These are phyloP conservation scores for Erodium trifolium DNA, from an alignment of 441 rosid genomes.

Conservation along the genomic window DNA sequence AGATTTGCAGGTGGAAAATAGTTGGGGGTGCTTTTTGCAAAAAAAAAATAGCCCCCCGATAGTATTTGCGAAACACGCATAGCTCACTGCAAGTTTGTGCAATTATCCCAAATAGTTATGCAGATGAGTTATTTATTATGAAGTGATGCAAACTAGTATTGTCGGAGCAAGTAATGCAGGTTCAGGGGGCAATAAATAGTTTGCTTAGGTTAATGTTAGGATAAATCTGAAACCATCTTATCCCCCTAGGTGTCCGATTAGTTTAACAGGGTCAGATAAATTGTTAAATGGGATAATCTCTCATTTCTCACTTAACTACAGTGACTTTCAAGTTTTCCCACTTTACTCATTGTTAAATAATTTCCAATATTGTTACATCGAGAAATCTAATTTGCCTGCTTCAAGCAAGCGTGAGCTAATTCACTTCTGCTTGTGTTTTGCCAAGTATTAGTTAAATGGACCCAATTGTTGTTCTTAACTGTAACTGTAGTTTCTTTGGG, in stretches of 20 bases:
- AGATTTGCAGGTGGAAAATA: too few species aligned
- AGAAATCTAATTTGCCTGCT: not conserved
- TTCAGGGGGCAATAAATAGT: constrained; percentile 5
- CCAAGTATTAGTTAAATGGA: too few species aligned
- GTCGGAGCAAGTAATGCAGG: not conserved
- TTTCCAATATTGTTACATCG: not conserved
- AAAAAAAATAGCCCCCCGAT: too few species aligned
- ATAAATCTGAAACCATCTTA: not conserved
- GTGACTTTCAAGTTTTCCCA: too few species aligned
- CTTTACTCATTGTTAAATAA: too few species aligned
- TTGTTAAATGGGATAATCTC: too few species aligned
- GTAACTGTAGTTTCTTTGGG: not conserved
- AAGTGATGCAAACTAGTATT: not conserved
- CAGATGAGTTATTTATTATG: not conserved
- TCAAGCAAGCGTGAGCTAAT: not conserved
- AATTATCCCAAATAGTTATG: not conserved
- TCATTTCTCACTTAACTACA: too few species aligned
- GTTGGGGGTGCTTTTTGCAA: too few species aligned
- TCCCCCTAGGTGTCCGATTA: not conserved
- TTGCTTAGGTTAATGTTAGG: constrained; percentile 1
- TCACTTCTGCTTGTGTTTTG: not conserved
- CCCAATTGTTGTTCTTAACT: not conserved
- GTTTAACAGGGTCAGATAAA: not conserved
- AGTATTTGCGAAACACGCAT: too few species aligned
- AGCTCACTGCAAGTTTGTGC: too few species aligned